Conservation (phyloP, 1,284 basidiomycete species). For the Coriolopsis trogii region DNA sequence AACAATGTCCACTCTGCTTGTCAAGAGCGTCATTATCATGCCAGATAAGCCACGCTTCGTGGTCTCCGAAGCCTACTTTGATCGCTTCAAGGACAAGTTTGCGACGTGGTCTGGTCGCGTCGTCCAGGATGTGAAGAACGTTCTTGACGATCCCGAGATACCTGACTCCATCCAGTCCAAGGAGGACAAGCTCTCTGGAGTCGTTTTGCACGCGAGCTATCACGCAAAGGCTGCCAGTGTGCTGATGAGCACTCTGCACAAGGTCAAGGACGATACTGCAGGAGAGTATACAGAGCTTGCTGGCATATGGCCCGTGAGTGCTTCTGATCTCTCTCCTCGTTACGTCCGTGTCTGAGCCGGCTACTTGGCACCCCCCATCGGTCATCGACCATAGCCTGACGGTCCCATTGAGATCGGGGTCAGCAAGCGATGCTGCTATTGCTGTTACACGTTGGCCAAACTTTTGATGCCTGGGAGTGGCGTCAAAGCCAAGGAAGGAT, state of each 20-base stretch:
- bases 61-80: background rate
- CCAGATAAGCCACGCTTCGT: background rate
- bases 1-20: background rate
- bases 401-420: background rate
- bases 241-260: background rate
- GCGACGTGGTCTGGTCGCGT: background rate
- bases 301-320: background rate
- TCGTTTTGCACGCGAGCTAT: background rate
- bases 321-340: background rate
- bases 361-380: no score
- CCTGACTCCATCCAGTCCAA: no score
- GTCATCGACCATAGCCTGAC: background rate
- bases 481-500: background rate
- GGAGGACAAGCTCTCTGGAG: background rate
- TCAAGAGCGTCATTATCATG: background rate
- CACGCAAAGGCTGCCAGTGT: background rate
- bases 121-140: background rate
- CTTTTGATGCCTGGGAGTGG: background rate
- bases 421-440: slow-evolving; percentile 4
- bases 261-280: background rate
- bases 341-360: no score
- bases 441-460: background rate
- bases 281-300: no score
- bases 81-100: background rate
- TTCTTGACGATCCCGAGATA: background rate